A percentile compares a stretch with the other conserved stretches of the same genome.
These are phyloP conservation scores for Echeveria elegans DNA, from an alignment of 164 flowering plant genomes.

Conservation along the genomic window DNA sequence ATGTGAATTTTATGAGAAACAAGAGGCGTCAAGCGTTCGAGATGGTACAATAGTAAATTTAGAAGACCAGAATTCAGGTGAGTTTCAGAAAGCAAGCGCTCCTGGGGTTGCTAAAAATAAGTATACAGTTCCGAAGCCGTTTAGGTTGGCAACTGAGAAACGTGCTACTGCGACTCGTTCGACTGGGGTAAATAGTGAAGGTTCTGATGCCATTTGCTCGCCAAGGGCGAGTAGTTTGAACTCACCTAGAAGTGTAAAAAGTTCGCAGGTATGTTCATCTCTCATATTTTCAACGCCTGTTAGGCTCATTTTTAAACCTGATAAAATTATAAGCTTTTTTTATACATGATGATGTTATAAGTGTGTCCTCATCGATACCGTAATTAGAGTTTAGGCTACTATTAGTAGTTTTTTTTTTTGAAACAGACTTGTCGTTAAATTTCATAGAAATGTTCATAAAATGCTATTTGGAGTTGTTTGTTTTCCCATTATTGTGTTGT, in stretches of 20 bases:
- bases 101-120: slow-evolving; percentile 25
- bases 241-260: slow-evolving; percentile 16
- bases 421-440: no score
- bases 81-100: slow-evolving; percentile 22
- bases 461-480: background rate
- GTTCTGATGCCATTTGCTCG: slow-evolving; percentile 18
- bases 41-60: slow-evolving; percentile 19
- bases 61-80: slow-evolving; percentile 23
- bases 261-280: slow-evolving; percentile 23
- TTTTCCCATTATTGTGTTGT: slow-evolving; percentile 27
- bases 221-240: slow-evolving; percentile 16
- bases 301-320: no score
- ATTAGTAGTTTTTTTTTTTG: no score
- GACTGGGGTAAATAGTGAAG: slow-evolving; percentile 26
- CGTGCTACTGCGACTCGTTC: slow-evolving; percentile 46
- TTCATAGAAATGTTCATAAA: no score
- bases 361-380: no score
- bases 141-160: slow-evolving; percentile 62
- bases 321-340: no score
- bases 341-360: no score
- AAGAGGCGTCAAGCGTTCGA: slow-evolving; percentile 21
- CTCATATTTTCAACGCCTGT: no score
- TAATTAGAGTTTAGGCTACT: no score
- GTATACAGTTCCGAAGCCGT: slow-evolving; percentile 61
- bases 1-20: slow-evolving; percentile 26